Evolutionary conservation across 352 stramenopile species (phyloP), one percentile per base, ranked within the genome.

Genomic region (Globisporangium spiculum): DNA sequence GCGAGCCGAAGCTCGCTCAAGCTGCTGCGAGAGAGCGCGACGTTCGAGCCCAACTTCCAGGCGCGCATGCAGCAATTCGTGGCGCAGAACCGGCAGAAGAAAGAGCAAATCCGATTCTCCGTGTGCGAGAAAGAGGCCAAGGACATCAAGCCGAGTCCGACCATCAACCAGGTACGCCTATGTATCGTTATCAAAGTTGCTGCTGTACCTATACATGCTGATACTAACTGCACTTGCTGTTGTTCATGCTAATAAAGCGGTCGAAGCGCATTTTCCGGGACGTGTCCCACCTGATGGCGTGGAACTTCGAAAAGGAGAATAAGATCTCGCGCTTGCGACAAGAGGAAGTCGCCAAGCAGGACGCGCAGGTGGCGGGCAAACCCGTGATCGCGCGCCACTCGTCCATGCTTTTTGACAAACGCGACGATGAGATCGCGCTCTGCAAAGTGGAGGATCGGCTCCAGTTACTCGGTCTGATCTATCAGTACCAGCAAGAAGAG

Each of bases 391-490:
- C 71, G 65, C 67, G 53, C 1, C 75, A 64, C 30, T 89, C 82
- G 4, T 52, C 60, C 12, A 60, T 58, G 6, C 64, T 90, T n/a
- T 80, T 79, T 26, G 57, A 50, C 1, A 66, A 74, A 30, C 76
- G 78, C 12, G 60, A 75, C 18, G 69, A 91, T 59, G 85, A 92
- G 14, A 64, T 92, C 34, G 77, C 77, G 26, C 74, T 71, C 0
- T 90, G 86, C 63, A 86, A 88, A 65, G 82, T 90, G 3, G 84
- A 91, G 68, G 84, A 89, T 66, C 78, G 86, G 41, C 65, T 93
- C 14, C 82, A 91, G 52, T 65, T 90, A 36, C 77, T 92, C 27
- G 86, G 83, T 1, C 61, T 89, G 30, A 91, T 90, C 53, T 92
- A 92, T 41, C 72, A 88, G 44, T 84, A 89, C 58, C 81, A 93